Percentiles rank a stretch among this genome's conserved stretches.
Conservation (phyloP, 129 eudicot species). For the Chrysanthemum seticuspe region DNA sequence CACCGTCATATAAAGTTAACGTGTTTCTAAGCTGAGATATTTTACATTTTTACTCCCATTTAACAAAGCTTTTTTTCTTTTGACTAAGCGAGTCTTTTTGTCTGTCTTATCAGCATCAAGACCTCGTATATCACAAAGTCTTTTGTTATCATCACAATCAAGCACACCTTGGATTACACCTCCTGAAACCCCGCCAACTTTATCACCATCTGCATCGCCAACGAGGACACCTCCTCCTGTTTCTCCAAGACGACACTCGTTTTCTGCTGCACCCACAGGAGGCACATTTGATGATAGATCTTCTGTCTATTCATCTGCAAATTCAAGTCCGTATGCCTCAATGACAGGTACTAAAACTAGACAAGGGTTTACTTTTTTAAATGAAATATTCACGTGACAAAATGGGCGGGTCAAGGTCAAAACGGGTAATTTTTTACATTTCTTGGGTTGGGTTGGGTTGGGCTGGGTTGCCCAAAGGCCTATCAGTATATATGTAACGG, state of each 20-base stretch:
- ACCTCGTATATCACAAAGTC: conserved; percentile 70
- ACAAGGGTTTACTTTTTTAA: neutral
- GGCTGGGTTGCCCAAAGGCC: no score
- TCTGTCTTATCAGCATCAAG: conserved; percentile 41
- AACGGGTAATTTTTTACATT: neutral
- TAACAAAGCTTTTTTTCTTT: no score
- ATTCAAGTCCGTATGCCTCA: conserved; percentile 56
- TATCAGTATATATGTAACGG: no score
- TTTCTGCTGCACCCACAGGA: conserved; percentile 56
- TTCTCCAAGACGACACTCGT: conserved; percentile 88
- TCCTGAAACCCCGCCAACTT: conserved; percentile 83
- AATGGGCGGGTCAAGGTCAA: no score
- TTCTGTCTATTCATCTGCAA: conserved; percentile 52
- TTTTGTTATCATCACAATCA: conserved; percentile 75
- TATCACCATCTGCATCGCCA: conserved; percentile 82
- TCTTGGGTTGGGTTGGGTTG: neutral
- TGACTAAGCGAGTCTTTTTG: neutral
- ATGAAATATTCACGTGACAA: no score
- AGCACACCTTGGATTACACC: conserved; percentile 89
- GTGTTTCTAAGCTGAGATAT: no score
- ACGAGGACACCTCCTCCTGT: conserved; percentile 61
- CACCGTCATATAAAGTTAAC: no score
- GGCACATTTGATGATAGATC: conserved; percentile 51
- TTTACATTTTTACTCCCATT: no score
- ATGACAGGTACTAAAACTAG: conserved; percentile 44